Evolutionary conservation across 805 yeast genomes (phyloP).

Genomic region (Pichia eremophila): DNA sequence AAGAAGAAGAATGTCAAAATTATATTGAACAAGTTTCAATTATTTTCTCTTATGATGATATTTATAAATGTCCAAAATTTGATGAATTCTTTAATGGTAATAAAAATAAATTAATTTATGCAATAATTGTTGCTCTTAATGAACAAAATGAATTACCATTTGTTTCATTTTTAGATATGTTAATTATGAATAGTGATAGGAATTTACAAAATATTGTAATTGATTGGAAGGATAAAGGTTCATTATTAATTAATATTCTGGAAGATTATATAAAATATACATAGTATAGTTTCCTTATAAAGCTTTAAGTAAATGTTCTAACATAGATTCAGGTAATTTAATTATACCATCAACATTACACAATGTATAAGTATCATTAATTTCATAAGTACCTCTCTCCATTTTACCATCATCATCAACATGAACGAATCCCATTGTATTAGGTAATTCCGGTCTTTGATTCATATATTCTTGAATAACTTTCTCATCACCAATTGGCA

Average conservation of each 20-base stretch:
- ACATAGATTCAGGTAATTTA: conserved; percentile 41
- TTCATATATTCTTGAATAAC: conserved; percentile 51
- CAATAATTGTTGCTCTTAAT: conserved; percentile 29
- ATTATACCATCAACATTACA: conserved; percentile 41
- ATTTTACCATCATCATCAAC: conserved; percentile 49
- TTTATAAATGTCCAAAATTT: conserved; percentile 29
- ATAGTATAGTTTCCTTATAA: neutral
- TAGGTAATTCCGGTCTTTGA: conserved; percentile 55
- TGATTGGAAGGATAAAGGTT: conserved; percentile 21
- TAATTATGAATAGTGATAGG: conserved; percentile 15
- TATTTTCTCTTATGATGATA: conserved; percentile 44
- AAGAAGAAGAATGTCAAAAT: conserved; percentile 24
- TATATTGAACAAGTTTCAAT: conserved; percentile 39
- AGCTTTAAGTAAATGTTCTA: conserved; percentile 27
- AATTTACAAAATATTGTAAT: conserved; percentile 9
- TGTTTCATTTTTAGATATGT: conserved; percentile 18
- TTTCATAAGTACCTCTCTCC: conserved; percentile 43
- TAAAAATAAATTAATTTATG: conserved; percentile 30
- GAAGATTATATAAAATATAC: conserved; percentile 32
- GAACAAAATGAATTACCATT: conserved; percentile 7
- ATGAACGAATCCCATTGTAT: conserved; percentile 59
- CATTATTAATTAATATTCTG: conserved; percentile 34
- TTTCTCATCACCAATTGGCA: conserved; percentile 69
- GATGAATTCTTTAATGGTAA: conserved; percentile 29
- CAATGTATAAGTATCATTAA: conserved; percentile 50